A percentile compares a stretch with the other conserved stretches of the same genome.
Evolutionary conservation across 345 rosid species (phyloP).

Genomic region (Rhizophora apiculata): DNA sequence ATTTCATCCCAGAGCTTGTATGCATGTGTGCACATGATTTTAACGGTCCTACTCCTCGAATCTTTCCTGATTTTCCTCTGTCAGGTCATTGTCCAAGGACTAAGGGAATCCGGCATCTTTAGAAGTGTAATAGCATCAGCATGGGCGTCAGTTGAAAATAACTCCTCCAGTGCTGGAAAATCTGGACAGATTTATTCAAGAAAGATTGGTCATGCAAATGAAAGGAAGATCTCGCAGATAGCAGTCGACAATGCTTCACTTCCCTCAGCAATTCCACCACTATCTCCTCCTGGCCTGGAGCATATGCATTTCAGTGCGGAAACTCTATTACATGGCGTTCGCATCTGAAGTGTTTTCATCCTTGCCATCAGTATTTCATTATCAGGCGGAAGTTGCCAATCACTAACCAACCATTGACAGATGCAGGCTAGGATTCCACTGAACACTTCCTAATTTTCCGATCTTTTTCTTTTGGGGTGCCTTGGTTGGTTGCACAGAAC

Average conservation of each 20-base stretch:
- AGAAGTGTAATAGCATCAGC: conserved; percentile 53
- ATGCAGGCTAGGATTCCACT: no score
- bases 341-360: conserved; percentile 2
- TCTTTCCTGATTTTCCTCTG: conserved; percentile 5
- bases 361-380: conserved; percentile 11
- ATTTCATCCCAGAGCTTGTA: conserved; percentile 4
- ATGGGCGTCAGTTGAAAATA: conserved; percentile 33
- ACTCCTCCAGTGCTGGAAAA: conserved; percentile 34
- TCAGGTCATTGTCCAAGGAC: conserved; percentile 72
- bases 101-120: conserved; percentile 71
- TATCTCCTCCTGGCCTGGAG: conserved; percentile 52
- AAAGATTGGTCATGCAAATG: conserved; percentile 49
- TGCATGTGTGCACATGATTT: neutral
- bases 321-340: conserved; percentile 10
- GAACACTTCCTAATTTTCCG: no score
- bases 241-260: conserved; percentile 10
- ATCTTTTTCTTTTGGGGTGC: no score
- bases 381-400: conserved; percentile 42
- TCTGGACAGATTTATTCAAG: conserved; percentile 40
- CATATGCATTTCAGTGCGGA: conserved; percentile 9
- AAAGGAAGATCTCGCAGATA: conserved; percentile 49
- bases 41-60: neutral
- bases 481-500: no score
- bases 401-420: conserved; percentile 40
- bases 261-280: conserved; percentile 53